phyloP scores from a whole-genome alignment of 257 asterid genomes.

The Avicennia marina region DNA sequence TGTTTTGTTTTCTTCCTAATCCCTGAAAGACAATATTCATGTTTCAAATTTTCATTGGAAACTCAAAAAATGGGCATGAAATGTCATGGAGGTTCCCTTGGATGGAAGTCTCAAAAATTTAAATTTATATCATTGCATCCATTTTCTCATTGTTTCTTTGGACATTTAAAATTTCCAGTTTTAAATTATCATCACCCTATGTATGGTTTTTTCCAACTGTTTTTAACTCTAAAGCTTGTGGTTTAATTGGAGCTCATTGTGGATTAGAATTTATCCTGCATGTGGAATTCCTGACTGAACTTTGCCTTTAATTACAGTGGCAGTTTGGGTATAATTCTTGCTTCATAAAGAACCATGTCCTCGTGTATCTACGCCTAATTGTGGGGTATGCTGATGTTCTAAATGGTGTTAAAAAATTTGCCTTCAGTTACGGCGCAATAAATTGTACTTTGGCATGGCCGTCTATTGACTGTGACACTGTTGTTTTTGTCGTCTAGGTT shows the following conservation, averaged over 20 bases:
- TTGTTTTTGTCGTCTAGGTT: conserved; percentile 35
- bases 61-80: no score
- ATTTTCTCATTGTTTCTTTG: no score
- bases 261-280: background rate
- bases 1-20: background rate
- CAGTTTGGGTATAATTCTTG: conserved; percentile 94
- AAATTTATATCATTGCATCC: no score
- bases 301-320: conserved; percentile 56
- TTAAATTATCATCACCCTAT: background rate
- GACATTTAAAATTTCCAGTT: no score
- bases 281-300: conserved; percentile 7
- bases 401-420: background rate
- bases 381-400: conserved; percentile 57
- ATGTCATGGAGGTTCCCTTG: no score
- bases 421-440: background rate
- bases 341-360: conserved; percentile 74
- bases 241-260: background rate
- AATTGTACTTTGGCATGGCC: background rate
- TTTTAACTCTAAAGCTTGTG: background rate
- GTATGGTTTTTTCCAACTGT: background rate
- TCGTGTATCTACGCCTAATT: conserved; percentile 73
- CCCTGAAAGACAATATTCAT: background rate
- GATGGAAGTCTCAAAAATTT: no score
- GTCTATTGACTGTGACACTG: background rate
- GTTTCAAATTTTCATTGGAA: no score